A percentile compares a stretch with the other conserved stretches of the same genome.
Conservation (phyloP, 1,139 yeast genomes). For the Komagataea norvegica region DNA sequence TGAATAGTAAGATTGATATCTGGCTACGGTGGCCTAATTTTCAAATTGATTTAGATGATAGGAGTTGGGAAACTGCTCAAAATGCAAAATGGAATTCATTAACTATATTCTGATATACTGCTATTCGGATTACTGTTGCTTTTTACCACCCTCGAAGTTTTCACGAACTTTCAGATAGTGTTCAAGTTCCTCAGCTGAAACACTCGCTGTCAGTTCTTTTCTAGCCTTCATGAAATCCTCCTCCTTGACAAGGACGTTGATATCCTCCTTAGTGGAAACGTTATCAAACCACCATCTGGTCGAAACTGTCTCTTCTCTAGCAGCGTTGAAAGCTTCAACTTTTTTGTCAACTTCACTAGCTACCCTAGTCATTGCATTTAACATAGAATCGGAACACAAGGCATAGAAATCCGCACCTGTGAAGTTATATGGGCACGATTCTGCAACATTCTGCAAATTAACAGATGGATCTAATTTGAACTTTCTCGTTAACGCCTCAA, state of each 20-base stretch:
- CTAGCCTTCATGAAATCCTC: conserved; percentile 76
- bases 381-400: conserved; percentile 88
- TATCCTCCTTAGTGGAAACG: conserved; percentile 63
- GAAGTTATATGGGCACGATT: conserved; percentile 75
- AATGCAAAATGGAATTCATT: conserved; percentile 19
- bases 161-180: conserved; percentile 77
- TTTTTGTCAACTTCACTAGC: conserved; percentile 73
- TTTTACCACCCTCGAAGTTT: conserved; percentile 54
- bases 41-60: conserved; percentile 28
- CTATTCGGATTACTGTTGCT: neutral
- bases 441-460: conserved; percentile 56
- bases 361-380: conserved; percentile 89
- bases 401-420: conserved; percentile 99
- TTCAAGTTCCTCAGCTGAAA: conserved; percentile 77
- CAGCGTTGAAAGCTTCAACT: conserved; percentile 47
- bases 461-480: conserved; percentile 62
- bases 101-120: conserved; percentile 3
- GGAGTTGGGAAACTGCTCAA: conserved; percentile 27
- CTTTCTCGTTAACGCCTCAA: conserved; percentile 86
- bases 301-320: conserved; percentile 41
- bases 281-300: conserved; percentile 93
- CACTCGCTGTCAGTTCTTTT: conserved; percentile 71
- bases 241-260: conserved; percentile 60
- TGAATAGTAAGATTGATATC: conserved; percentile 22
- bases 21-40: conserved; percentile 29